Evolutionary conservation across 78 protist genomes (phyloP).

Genomic region (Dictyostelium firmibasis): DNA sequence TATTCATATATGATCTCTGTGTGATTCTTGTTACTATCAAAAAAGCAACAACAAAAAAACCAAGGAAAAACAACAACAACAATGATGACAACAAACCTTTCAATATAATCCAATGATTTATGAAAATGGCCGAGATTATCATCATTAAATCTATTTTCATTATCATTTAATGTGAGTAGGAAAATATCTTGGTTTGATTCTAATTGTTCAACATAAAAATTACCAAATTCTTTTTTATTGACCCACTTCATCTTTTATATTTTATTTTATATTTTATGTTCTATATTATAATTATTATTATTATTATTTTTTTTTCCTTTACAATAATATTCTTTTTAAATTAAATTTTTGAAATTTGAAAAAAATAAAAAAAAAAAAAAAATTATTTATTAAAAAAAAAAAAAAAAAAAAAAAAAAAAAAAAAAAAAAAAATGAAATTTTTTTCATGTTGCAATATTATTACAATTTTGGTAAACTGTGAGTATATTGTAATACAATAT

Average conservation of each 20-base stretch:
- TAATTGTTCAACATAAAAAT: slow-evolving; percentile 24
- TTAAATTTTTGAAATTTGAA: background rate
- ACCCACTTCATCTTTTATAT: background rate
- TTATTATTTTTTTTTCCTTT: background rate
- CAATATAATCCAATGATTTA: slow-evolving; percentile 58
- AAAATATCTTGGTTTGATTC: slow-evolving; percentile 38
- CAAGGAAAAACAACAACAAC: too few species aligned
- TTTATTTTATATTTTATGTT: background rate
- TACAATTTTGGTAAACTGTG: background rate
- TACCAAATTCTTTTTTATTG: slow-evolving; percentile 46
- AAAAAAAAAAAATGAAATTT: background rate
- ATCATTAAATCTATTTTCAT: slow-evolving; percentile 62
- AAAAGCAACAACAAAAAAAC: background rate
- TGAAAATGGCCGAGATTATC: slow-evolving; percentile 20
- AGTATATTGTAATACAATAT: background rate
- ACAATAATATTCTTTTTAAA: background rate
- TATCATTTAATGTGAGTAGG: slow-evolving; percentile 20
- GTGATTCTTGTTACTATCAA: too few species aligned
- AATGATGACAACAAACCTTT: background rate
- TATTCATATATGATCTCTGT: too few species aligned
- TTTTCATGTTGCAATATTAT: background rate
- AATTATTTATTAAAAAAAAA: background rate
- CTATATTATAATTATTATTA: too few species aligned
- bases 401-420: background rate
- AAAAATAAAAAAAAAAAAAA: slow-evolving; percentile 2